phyloP scores from a whole-genome alignment of 495 filamentous ascomycete species.

The Massariosphaeria phaeospora region DNA sequence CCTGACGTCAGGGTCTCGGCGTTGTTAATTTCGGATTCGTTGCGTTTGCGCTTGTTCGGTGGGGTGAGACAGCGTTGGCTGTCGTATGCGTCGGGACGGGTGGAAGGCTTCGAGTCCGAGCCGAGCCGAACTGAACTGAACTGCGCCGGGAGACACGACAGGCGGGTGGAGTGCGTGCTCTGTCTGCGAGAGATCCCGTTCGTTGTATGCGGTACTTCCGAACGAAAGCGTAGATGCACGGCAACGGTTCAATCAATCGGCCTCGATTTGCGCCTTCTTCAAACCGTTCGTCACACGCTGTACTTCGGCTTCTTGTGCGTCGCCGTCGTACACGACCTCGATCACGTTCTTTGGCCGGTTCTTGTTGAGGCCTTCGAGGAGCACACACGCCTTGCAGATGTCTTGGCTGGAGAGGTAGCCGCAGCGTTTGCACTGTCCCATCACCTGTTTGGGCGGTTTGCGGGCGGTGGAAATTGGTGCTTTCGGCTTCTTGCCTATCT shows the following conservation, averaged over 20 bases:
- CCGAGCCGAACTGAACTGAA: no score
- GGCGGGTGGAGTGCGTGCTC: no score
- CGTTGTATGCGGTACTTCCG: no score
- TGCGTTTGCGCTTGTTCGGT: no score
- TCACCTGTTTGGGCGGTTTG: constrained; percentile 58
- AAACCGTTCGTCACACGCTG: constrained; percentile 3
- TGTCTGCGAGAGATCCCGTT: no score
- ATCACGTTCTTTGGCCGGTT: constrained; percentile 65
- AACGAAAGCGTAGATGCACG: no score
- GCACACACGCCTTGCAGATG: constrained; percentile 89
- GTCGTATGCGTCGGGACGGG: no score
- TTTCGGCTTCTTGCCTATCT: constrained; percentile 22
- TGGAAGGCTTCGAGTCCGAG: no score
- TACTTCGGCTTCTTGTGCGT: constrained; percentile 4
- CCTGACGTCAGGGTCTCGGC: no score
- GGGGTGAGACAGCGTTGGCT: no score
- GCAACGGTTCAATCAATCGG: constrained; percentile 13
- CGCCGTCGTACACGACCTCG: constrained; percentile 17
- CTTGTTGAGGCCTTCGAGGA: constrained; percentile 89
- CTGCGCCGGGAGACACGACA: no score
- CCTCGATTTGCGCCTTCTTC: constrained; percentile 2
- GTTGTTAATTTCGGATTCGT: no score
- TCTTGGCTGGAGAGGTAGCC: constrained; percentile 93
- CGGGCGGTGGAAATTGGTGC: constrained; percentile 8
- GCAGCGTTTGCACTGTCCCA: constrained; percentile 79